Base-by-base conservation (phyloP, 2,329 filamentous ascomycete species). In the Talaromyces sp. region DNA sequence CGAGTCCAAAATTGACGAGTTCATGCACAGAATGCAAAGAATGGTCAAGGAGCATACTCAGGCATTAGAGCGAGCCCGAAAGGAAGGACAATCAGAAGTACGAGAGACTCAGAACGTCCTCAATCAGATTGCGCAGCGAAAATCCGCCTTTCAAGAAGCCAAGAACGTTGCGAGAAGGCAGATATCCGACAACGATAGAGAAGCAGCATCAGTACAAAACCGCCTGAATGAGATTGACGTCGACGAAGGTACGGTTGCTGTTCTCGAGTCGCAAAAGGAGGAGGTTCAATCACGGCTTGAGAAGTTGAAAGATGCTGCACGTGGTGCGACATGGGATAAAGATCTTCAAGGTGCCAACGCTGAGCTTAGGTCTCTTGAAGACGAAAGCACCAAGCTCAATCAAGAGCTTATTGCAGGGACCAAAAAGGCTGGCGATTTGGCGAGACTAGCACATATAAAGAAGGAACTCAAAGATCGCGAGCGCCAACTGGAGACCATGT, bases 351-450 rank as follows among this genome's bases (percentile, higher is more conserved):
- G 86, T 36, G 86, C 88, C 61, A 89, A 92, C 60, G 78, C 82
- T 15, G 85, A 88, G 68, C 81, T 96, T 11, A 86, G 86, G 67
- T 82, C 85, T 51, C 79, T 96, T 1, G 92, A 97, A 72, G 87
- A 85, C 22, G 87, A 90, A 71, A 89, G 86, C 66, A 87, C 91
- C 40, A 88, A 84, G 69, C 83, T 98, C 31, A 89, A 90, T 53
- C 81, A 85, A n/a, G 94, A 98, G 74, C 85, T 97, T 40, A 85
- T 93, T 8, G 90, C 96, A 71, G 92, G 90, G 66, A 96, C 91
- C 2, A 88, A 89, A 65, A 86, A 91, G 65, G 92, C 93, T 5
- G 88, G 89, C 3, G 93, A 96, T 68, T 86, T 93, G 43, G 95
- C 94, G 13, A 89, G 91, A 71, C 84, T 99, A 11, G 91, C 96